Evolutionary conservation across 257 asterid genomes (phyloP).

Genomic region (Solanum acaule): DNA sequence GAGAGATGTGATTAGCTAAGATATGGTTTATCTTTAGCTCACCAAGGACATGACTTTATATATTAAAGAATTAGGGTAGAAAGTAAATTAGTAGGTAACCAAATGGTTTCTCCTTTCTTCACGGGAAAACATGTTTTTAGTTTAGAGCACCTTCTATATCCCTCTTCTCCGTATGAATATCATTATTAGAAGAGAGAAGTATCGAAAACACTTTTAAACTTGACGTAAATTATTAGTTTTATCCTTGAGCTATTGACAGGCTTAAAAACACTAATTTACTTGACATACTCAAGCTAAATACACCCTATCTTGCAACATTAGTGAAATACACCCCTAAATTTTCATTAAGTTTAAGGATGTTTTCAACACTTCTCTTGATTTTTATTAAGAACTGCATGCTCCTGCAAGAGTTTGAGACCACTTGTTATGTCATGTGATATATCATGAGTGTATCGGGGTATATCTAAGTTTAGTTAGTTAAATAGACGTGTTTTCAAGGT

Average conservation of each 20-base stretch:
- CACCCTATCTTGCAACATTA: not conserved
- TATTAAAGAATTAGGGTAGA: not conserved
- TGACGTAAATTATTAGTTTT: too few species aligned
- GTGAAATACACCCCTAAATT: not conserved
- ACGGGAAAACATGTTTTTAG: not conserved
- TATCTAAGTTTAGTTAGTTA: too few species aligned
- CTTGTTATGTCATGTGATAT: not conserved
- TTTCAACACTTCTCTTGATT: not conserved
- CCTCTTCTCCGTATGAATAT: not conserved
- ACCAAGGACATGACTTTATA: not conserved
- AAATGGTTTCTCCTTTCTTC: not conserved
- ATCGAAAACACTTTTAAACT: not conserved
- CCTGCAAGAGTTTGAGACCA: not conserved
- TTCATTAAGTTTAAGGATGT: not conserved
- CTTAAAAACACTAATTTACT: too few species aligned
- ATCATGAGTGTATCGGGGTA: not conserved
- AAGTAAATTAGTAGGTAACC: not conserved
- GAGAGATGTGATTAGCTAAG: not conserved
- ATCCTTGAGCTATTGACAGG: fast-evolving
- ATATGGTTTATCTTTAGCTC: not conserved
- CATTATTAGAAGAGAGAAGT: not conserved
- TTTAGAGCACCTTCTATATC: not conserved
- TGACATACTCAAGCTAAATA: not conserved
- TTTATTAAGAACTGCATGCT: too few species aligned
- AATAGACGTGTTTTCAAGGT: not conserved